phyloP scores from a whole-genome alignment of 352 stramenopile genomes.

The Phytophthora colocasiae region DNA sequence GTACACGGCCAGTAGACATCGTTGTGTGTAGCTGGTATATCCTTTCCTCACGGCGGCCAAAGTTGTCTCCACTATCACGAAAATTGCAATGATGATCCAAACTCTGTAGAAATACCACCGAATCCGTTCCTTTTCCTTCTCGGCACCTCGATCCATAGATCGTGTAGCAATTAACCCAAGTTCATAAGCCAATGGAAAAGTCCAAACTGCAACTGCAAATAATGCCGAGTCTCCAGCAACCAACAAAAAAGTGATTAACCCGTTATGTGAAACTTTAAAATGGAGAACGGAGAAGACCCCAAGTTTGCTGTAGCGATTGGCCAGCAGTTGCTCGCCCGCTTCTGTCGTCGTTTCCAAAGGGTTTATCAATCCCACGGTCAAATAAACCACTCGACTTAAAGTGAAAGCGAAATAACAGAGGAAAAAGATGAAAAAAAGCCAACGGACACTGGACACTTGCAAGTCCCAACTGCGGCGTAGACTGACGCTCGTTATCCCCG shows the following conservation, averaged over 20 bases:
- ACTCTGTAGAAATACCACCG: constrained; percentile 39
- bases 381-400: constrained; percentile 42
- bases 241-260: constrained; percentile 33
- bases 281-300: constrained; percentile 49
- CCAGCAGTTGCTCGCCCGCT: constrained; percentile 7
- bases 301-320: constrained; percentile 40
- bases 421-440: constrained; percentile 73
- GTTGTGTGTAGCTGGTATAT: constrained; percentile 58
- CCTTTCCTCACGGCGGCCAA: constrained; percentile 39
- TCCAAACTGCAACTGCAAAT: constrained; percentile 56
- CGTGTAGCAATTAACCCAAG: constrained; percentile 47
- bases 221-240: constrained; percentile 45
- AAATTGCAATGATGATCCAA: constrained; percentile 39
- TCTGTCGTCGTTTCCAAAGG: constrained; percentile 30
- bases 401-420: constrained; percentile 48
- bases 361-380: constrained; percentile 36
- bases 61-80: constrained; percentile 36
- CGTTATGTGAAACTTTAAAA: constrained; percentile 45
- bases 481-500: constrained; percentile 47
- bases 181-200: constrained; percentile 54
- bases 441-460: constrained; percentile 61
- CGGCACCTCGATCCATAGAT: constrained; percentile 55
- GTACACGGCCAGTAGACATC: constrained; percentile 51
- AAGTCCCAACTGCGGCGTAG: constrained; percentile 55
- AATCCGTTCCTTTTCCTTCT: constrained; percentile 54